Base-by-base conservation (phyloP, 164 flowering plant species). In the Vitis vinifera region DNA sequence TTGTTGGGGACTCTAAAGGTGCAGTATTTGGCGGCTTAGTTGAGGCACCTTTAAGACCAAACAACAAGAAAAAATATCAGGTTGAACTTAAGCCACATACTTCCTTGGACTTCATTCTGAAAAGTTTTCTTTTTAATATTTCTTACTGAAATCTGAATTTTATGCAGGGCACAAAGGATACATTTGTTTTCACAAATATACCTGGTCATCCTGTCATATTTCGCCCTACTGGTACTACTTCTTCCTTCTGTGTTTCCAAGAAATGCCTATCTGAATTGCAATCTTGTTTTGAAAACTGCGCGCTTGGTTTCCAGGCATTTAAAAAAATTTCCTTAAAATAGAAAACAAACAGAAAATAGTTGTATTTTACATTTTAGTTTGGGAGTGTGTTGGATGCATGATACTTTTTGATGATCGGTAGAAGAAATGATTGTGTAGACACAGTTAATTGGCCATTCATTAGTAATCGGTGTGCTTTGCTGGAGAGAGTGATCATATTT, bases 11-110 rank as follows among this genome's bases (percentile, higher is more conserved):
- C 76, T 78, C 77, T 60, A 85, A 85, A 68, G 99, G 97, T 76
- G 91, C 94, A 51, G 84, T 89, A 23, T 96, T 96, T 85, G 99
- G 99, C 73, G 97, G 98, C 48, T 78, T 93, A 75, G 91, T 96
- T 71, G 99, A 96, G 80, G 97, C 95, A 69, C 99, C 99, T 17
- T 69, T 96, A 55, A 82, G 65, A 75, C 84, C 97, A 65, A 78
- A 88, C 63, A 89, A 64, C 74, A 82, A 80, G 84, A 87, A 79
- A 74, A 90, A 82, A 71, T 96, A 91, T 81, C 98, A 96, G 97
- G 99, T 95, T 62, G 47, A 55, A 29, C 59, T 59, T 9, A 19
- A 59, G 30, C 15, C 4, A 11, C 59, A 27, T 52, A n/a, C 37
- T 55, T 63, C 57, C 63, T 61, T 71, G 9, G 0, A 23, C 17